Evolutionary conservation across 768 basidiomycete species (phyloP).

Genomic region (Pulveroboletus sp.): DNA sequence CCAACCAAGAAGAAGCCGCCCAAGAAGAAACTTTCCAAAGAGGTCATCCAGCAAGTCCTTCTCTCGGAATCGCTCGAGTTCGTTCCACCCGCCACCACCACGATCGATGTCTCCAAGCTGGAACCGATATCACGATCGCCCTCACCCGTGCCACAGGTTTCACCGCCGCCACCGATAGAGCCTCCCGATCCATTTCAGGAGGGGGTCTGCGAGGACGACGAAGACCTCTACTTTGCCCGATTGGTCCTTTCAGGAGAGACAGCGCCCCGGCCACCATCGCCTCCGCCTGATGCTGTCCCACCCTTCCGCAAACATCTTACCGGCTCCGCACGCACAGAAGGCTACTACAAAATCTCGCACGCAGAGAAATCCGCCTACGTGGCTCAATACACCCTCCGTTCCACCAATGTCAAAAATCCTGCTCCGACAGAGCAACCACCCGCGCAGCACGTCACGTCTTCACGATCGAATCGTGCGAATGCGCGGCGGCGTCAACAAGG

Average conservation of each 20-base stretch:
- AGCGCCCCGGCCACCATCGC: slow-evolving; percentile 26
- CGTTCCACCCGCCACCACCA: slow-evolving; percentile 47
- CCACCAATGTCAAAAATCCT: slow-evolving; percentile 43
- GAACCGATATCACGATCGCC: slow-evolving; percentile 51
- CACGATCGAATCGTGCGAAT: slow-evolving; percentile 88
- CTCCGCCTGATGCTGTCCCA: slow-evolving; percentile 40
- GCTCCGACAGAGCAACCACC: slow-evolving; percentile 41
- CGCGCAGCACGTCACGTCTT: slow-evolving; percentile 62
- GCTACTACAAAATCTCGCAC: slow-evolving; percentile 93
- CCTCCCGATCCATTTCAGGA: slow-evolving; percentile 53
- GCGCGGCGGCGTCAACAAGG: slow-evolving; percentile 90
- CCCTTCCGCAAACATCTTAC: slow-evolving; percentile 76
- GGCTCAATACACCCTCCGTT: slow-evolving; percentile 76
- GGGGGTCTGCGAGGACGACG: slow-evolving; percentile 79
- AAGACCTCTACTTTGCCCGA: slow-evolving; percentile 81
- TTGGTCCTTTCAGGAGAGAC: slow-evolving; percentile 26
- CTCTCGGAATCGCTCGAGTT: slow-evolving; percentile 49
- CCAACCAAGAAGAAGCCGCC: slow-evolving; percentile 33
- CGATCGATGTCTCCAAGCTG: slow-evolving; percentile 45
- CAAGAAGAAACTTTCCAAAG: slow-evolving; percentile 36
- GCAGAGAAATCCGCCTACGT: slow-evolving; percentile 91
- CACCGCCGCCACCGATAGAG: slow-evolving; percentile 39
- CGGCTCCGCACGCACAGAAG: slow-evolving; percentile 90
- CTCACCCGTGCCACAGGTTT: slow-evolving; percentile 45
- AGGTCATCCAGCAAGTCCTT: slow-evolving; percentile 48